Percentiles rank a stretch among this genome's conserved stretches.
phyloP scores from a whole-genome alignment of 768 basidiomycete genomes.

The Nidularia sp. region DNA sequence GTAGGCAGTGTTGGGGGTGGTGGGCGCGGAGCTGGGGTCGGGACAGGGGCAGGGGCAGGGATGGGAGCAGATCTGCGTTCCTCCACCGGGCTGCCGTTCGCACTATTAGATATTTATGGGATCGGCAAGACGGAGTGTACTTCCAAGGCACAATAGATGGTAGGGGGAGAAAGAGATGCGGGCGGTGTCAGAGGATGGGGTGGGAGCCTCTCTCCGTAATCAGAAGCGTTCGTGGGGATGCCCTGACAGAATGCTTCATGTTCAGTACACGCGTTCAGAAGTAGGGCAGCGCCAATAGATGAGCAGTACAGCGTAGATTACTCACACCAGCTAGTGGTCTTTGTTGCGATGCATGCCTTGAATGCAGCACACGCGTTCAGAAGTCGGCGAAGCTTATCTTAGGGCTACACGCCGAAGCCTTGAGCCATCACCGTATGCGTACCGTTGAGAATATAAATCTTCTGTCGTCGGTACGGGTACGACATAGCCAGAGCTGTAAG shows the following conservation, averaged over 20 bases:
- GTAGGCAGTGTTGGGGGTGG: not conserved
- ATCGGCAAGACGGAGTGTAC: conserved; percentile 9
- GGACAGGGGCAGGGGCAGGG: too few relatives aligned
- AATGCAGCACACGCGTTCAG: too few relatives aligned
- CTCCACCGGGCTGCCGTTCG: conserved; percentile 8
- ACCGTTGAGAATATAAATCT: too few relatives aligned
- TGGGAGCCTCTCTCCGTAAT: conserved; percentile 15
- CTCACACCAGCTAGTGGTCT: conserved; percentile 16
- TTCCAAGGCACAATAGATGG: conserved; percentile 11
- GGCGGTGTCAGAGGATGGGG: conserved; percentile 7
- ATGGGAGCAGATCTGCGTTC: conserved; percentile 6
- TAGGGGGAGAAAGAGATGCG: conserved; percentile 7
- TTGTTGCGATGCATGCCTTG: conserved; percentile 1
- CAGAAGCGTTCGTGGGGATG: conserved; percentile 32
- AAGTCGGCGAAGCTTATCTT: too few relatives aligned
- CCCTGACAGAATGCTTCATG: conserved; percentile 48
- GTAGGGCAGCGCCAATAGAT: conserved; percentile 1
- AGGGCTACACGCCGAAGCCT: too few relatives aligned
- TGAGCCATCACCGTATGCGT: too few relatives aligned
- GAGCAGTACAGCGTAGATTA: conserved; percentile 9
- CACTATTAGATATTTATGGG: not conserved
- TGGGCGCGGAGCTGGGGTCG: not conserved
- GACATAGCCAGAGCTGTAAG: too few relatives aligned
- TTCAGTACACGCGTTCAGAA: conserved; percentile 45
- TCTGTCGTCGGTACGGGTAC: too few relatives aligned